Base-by-base conservation (phyloP, 2,329 filamentous ascomycete species). In the Colletotrichum lupini region DNA sequence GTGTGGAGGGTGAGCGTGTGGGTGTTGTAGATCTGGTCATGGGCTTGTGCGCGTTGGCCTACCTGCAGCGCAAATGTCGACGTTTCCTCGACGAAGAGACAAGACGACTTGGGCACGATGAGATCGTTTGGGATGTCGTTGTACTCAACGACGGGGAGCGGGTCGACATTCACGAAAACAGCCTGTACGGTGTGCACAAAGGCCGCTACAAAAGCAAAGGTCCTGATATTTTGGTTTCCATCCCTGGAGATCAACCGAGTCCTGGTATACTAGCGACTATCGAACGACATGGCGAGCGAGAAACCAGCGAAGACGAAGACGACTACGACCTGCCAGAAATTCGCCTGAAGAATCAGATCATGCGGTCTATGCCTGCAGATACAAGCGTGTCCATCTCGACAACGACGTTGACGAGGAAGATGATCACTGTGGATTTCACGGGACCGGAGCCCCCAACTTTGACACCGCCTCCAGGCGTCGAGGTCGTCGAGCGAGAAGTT, bases 51-150 rank as follows among this genome's bases (percentile, higher is more conserved):
- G 90, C 89, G 16, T 81, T 93, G 68, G 90, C 90, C 5, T 90
- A 92, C 70, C 81, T 93, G 26, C 91, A 92, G 77, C 84, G 86
- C 66, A 87, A 85, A 78, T 91, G 89, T 73, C 85, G 85, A 65
- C 87, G 84, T 56, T 82, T 86, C 37, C 83, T 87, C 7, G 86
- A 88, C 24, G 85, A 88, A 60, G 88, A 91, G 75, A 81, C 79
- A 7, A 82, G 83, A 28, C 82, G 85, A 1, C 81, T 86, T 8
- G 83, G 83, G 12, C 83, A 85, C 22, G 89, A 92, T 69, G 89
- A 92, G 74, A 81, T 90, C 2, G 84, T 93, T 9, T 93, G 91
- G 91, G 91, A 93, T 77, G 88, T 92, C 3, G 90, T 93, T 8
- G 88, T 93, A 0, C 82, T 92, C 19, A 87, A 89, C 72, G 85